Base-by-base conservation (phyloP, 441 rosid genomes). In the Euphorbia corollata region DNA sequence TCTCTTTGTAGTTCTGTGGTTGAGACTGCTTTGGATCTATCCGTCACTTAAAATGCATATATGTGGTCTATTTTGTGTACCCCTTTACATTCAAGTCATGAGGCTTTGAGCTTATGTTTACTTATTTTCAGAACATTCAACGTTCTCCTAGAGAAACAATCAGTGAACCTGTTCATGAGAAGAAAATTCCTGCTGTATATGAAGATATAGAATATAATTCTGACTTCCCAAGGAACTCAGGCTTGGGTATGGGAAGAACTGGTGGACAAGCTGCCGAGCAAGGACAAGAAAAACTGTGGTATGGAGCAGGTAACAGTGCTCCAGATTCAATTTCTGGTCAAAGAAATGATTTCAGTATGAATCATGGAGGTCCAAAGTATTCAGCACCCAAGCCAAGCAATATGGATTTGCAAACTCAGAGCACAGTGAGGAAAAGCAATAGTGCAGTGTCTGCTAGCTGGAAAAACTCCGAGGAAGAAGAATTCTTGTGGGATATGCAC, bases 401-500 rank as follows among this genome's bases (percentile, higher is more conserved):
- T 64, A 48, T 73, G 24, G 86, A 80, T 72, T 71, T 71, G 32
- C 82, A 66, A 66, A 71, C 76, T 19, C 74, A 77, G 69, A 74
- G 71, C 75, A 77, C 74, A 73, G 70, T 73, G 69, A 84, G 78
- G 71, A 87, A 79, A 82, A 79, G 77, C 57, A 70, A 71, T 67
- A 73, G 77, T 43, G 83, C 83, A 56, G 74, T 81, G 69, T 77
- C 92, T 71, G 78, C 78, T 69, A 87, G 87, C 86, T 89, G 94
- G 97, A 91, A 88, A 75, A 88, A 89, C 76, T 89, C 96, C 0
- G 97, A 94, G 85, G 97, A 94, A 79, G 99, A 94, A 79, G 99
- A 94, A 78, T 94, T 86, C 75, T 80, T 85, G 86, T 94, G 99
- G 99, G 97, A 94, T 15, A 82, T 87, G 84, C 93, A 87, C 68